Evolutionary conservation across 2,329 filamentous ascomycete species (phyloP).

Genomic region (Zopfia rhizophila): DNA sequence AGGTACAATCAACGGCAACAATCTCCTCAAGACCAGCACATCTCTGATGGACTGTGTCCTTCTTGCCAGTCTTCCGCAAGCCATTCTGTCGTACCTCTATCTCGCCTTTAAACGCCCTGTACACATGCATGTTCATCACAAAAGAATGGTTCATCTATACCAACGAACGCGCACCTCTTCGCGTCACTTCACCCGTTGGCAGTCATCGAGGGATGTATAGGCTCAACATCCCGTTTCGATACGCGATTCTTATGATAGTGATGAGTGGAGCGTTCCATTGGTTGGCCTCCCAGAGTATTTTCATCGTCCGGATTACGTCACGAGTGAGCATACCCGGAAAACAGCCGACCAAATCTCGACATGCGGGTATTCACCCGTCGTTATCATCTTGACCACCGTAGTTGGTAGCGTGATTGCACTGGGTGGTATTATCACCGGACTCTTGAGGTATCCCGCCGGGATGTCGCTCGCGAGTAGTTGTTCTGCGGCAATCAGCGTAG

Average conservation of each 20-base stretch:
- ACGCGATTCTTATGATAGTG: slow-evolving; percentile 48
- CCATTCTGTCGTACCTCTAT: slow-evolving; percentile 59
- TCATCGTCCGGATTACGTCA: slow-evolving; percentile 47
- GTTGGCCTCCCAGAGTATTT: slow-evolving; percentile 57
- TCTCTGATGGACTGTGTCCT: slow-evolving; percentile 35
- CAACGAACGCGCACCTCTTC: slow-evolving; percentile 42
- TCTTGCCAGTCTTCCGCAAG: slow-evolving; percentile 60
- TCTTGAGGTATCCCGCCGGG: slow-evolving; percentile 24
- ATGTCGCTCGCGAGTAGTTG: slow-evolving; percentile 41
- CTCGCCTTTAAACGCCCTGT: slow-evolving; percentile 58
- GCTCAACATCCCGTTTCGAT: slow-evolving; percentile 53
- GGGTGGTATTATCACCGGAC: slow-evolving; percentile 20
- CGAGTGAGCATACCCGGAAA: background rate
- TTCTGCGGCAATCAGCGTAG: slow-evolving; percentile 48
- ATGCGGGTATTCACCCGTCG: slow-evolving; percentile 12
- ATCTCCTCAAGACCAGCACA: slow-evolving; percentile 12
- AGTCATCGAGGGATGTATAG: slow-evolving; percentile 55
- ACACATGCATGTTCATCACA: slow-evolving; percentile 60
- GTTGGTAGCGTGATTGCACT: slow-evolving; percentile 21
- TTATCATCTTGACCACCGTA: slow-evolving; percentile 23
- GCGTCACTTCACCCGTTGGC: slow-evolving; percentile 50
- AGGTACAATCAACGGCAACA: slow-evolving; percentile 22
- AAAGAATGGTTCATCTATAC: slow-evolving; percentile 60
- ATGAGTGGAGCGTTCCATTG: slow-evolving; percentile 53
- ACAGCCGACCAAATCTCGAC: background rate